These are phyloP conservation scores for Luffa aegyptiaca DNA, from an alignment of 306 rosid genomes.

Conservation along the genomic window DNA sequence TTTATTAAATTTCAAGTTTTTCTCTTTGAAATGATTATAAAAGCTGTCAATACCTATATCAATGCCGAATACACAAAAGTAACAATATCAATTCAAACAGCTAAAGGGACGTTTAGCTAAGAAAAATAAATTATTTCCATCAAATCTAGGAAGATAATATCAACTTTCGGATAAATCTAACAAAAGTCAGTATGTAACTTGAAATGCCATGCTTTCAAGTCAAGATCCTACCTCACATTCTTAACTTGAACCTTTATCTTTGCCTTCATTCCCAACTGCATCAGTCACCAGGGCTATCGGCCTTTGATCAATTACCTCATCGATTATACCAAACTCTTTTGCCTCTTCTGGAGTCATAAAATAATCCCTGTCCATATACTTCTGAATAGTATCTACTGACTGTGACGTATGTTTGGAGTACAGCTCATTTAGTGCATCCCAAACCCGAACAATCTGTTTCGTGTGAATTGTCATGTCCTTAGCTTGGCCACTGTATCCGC, in stretches of 20 bases:
- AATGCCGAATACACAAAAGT: background rate
- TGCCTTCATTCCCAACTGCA: conserved; percentile 55
- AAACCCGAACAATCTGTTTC: conserved; percentile 74
- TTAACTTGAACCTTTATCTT: conserved; percentile 37
- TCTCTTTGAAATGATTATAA: background rate
- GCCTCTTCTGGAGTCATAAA: conserved; percentile 89
- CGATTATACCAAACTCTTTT: conserved; percentile 79
- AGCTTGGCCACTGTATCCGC: conserved; percentile 95
- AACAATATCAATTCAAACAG: background rate
- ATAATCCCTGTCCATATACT: conserved; percentile 82
- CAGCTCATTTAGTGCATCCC: conserved; percentile 70
- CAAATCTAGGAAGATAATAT: background rate
- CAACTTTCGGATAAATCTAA: background rate
- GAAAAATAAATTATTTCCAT: background rate
- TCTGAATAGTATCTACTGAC: conserved; percentile 38
- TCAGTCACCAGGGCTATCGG: conserved; percentile 78
- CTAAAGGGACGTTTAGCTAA: background rate
- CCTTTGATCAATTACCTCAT: conserved; percentile 89
- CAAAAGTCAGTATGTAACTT: background rate
- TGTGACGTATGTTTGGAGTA: conserved; percentile 77
- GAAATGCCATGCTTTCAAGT: background rate
- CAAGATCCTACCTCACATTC: background rate
- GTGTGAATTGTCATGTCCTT: conserved; percentile 84
- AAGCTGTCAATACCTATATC: background rate
- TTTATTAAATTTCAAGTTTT: background rate